Percentiles rank a stretch among this genome's conserved stretches.
These are phyloP conservation scores for Candida yuanshanica DNA, from an alignment of 805 yeast genomes.

Conservation along the genomic window DNA sequence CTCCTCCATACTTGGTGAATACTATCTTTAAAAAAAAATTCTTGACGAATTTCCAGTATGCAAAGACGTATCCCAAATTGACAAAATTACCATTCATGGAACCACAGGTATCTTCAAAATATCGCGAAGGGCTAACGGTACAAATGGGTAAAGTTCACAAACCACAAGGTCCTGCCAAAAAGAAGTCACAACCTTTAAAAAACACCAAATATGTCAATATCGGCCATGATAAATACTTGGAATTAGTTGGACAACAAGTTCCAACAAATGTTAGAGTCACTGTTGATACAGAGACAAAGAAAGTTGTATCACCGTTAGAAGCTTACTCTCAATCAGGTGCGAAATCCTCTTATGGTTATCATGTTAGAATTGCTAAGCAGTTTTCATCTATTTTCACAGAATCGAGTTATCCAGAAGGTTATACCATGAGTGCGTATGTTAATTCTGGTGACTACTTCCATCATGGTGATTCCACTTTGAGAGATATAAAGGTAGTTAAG, in stretches of 20 bases:
- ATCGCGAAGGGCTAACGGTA: constrained; percentile 56
- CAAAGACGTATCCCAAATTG: constrained; percentile 64
- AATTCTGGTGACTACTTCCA: constrained; percentile 61
- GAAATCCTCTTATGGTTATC: constrained; percentile 62
- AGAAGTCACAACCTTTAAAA: constrained; percentile 44
- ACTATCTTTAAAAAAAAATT: constrained; percentile 49
- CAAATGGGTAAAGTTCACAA: constrained; percentile 32
- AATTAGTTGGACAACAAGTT: constrained; percentile 52
- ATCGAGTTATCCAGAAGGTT: constrained; percentile 59
- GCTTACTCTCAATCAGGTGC: constrained; percentile 61
- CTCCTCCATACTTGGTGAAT: constrained; percentile 76
- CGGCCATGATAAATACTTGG: constrained; percentile 56
- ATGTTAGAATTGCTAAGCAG: constrained; percentile 58
- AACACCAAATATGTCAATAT: constrained; percentile 73
- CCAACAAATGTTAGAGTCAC: constrained; percentile 81
- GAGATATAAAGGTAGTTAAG: constrained; percentile 13
- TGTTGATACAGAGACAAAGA: constrained; percentile 55
- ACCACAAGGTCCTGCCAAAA: constrained; percentile 26
- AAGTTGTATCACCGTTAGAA: constrained; percentile 62
- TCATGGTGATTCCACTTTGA: constrained; percentile 25
- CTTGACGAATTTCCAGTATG: constrained; percentile 49
- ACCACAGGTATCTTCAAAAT: constrained; percentile 33
- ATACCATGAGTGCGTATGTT: constrained; percentile 58
- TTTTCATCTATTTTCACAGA: constrained; percentile 69
- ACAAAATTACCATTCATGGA: constrained; percentile 72